A percentile compares a stretch with the other conserved stretches of the same genome.
These are phyloP conservation scores for Acacia acuminata DNA, from an alignment of 306 rosid species.

Conservation along the genomic window DNA sequence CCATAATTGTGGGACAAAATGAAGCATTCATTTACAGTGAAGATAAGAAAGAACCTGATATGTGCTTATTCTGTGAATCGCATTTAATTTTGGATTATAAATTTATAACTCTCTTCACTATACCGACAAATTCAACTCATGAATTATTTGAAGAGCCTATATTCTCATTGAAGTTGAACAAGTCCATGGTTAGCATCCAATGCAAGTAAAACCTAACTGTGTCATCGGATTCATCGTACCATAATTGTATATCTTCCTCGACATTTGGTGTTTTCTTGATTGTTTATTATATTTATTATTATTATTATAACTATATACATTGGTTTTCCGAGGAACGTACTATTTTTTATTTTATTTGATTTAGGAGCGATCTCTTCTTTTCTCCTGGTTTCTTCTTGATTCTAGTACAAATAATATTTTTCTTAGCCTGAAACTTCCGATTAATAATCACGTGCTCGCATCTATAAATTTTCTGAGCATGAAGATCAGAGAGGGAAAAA, in stretches of 20 bases:
- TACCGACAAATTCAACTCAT: background rate
- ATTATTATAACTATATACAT: background rate
- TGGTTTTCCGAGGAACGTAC: no score
- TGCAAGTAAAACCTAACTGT: background rate
- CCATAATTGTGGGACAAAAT: background rate
- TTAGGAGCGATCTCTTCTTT: background rate
- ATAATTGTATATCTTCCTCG: background rate
- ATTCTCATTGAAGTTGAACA: background rate
- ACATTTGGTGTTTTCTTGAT: background rate
- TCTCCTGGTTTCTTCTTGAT: background rate
- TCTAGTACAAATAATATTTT: background rate
- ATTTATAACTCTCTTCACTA: background rate
- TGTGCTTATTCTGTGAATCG: background rate
- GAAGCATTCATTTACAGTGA: background rate
- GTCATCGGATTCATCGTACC: background rate
- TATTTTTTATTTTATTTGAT: no score
- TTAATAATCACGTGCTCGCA: background rate
- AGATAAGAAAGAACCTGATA: no score
- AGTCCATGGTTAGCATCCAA: background rate
- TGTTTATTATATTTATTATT: background rate
- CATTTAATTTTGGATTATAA: background rate
- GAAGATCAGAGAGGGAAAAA: background rate
- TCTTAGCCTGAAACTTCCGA: background rate
- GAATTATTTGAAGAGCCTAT: background rate
- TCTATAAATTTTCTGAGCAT: conserved; percentile 1